These are phyloP conservation scores for Fusarium sp. DNA, from an alignment of 2,329 filamentous ascomycete genomes.

Conservation along the genomic window DNA sequence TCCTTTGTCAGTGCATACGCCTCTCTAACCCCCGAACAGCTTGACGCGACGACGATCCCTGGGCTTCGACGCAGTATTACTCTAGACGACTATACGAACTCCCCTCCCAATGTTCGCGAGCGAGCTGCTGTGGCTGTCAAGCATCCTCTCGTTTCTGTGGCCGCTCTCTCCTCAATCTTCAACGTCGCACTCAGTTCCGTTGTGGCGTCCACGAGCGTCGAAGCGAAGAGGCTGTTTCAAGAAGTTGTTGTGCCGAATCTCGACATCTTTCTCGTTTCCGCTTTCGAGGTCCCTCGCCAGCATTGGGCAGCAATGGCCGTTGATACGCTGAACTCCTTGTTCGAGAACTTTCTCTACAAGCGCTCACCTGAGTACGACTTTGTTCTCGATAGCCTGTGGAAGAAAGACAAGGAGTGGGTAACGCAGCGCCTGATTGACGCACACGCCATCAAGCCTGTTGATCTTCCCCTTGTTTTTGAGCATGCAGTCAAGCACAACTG, in stretches of 20 bases:
- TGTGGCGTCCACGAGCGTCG: conserved; percentile 70
- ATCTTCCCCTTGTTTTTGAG: conserved; percentile 58
- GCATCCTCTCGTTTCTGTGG: conserved; percentile 89
- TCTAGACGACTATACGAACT: conserved; percentile 65
- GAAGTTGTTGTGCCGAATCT: conserved; percentile 78
- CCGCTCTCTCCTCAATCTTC: conserved; percentile 80
- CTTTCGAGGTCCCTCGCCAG: conserved; percentile 77
- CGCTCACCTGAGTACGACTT: conserved; percentile 84
- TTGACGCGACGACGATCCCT: conserved; percentile 88
- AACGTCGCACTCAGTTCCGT: conserved; percentile 72
- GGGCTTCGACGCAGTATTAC: conserved; percentile 83
- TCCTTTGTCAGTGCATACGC: conserved; percentile 94
- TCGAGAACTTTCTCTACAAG: conserved; percentile 86
- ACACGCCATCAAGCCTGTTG: conserved; percentile 77
- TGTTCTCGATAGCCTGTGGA: conserved; percentile 91
- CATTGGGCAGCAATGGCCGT: conserved; percentile 81
- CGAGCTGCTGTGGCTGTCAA: conserved; percentile 74
- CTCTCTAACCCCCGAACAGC: conserved; percentile 77
- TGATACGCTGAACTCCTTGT: conserved; percentile 80
- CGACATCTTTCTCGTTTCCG: conserved; percentile 82
- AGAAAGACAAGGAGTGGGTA: conserved; percentile 90
- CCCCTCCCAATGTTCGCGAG: conserved; percentile 62
- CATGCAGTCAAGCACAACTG: conserved; percentile 86
- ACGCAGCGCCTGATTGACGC: conserved; percentile 83
- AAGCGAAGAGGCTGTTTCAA: conserved; percentile 75